Evolutionary conservation across 148 eudicot genomes (phyloP), one percentile per base, ranked within the genome.

Genomic region (Chenopodium formosanum): DNA sequence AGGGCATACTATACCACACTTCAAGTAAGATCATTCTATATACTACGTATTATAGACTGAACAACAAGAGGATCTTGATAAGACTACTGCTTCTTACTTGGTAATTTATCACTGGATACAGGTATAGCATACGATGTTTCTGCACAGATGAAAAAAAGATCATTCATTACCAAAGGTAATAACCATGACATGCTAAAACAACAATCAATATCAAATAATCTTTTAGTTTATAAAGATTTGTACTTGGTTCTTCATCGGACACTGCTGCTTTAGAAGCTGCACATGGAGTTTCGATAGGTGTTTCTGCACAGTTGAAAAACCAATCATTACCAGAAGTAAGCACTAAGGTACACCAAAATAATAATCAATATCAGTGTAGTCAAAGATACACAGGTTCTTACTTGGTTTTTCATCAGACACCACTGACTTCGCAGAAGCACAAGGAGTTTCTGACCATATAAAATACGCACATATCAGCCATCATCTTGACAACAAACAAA

Each of bases 401-500:
- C 92, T 84, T 77, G 76, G 29, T 74, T 79, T 76, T 77, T 76
- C 84, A 67, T 79, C 83, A 44, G 88, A 32, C 31, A 82, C 31
- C 40, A 67, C 79, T 3, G 82, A 85, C 79, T 88, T 88, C 82
- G 71, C 62, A 37, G 77, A 52, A 52, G 78, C 81, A 81, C 93
- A 90, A 19, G 86, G 89, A 81, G 85, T 84, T 81, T 90, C 93
- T 90, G 90, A 32, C 19, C 25, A 78, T 2, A 78, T 0, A 58
- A 78, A 53, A 58, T 10, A 73, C 44, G 62, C 70, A 73, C 75
- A 25, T 48, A 34, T 84, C 50, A 84, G 75, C 34, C 27, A 56
- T 27, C 12, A 53, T 48, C 37, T 62, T 71, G 47, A 71, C n/a
- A 13, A 5, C 8, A 79, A 13, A 5, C 8, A 74, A 27, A 53